Conservation (phyloP, 208 protist genomes). For the Leishmania amazonensis region DNA sequence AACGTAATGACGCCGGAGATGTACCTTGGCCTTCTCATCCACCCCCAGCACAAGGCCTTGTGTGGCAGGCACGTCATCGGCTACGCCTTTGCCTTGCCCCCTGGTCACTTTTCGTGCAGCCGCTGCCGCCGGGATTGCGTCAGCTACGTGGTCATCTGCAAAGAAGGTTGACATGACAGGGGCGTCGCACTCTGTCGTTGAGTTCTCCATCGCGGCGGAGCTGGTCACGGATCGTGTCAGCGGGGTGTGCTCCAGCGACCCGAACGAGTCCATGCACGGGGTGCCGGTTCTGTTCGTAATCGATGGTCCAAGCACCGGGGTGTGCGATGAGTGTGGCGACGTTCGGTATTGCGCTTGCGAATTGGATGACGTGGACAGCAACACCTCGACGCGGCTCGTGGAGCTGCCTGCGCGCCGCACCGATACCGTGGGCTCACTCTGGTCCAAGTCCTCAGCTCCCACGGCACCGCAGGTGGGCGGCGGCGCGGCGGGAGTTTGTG, state of each 20-base stretch:
- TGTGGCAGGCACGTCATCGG: background rate
- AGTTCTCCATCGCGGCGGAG: constrained; percentile 15
- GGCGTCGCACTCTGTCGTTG: constrained; percentile 1
- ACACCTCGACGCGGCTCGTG: background rate
- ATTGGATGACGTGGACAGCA: background rate
- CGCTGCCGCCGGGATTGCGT: background rate
- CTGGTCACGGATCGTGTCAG: constrained; percentile 4
- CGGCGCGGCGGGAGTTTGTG: background rate
- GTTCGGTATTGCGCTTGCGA: background rate
- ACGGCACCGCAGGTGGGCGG: background rate
- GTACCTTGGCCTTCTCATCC: background rate
- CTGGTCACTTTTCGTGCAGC: background rate
- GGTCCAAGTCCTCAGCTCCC: background rate
- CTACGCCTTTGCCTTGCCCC: background rate
- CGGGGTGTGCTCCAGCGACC: constrained; percentile 22
- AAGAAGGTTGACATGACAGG: constrained; percentile 22
- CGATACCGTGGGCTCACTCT: background rate
- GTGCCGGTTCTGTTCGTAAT: constrained; percentile 2
- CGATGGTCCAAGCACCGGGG: background rate
- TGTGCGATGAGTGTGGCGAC: background rate
- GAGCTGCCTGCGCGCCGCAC: background rate
- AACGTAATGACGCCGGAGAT: background rate
- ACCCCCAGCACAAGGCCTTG: background rate
- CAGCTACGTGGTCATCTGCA: background rate
- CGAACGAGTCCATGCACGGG: constrained; percentile 4